A percentile compares a stretch with the other conserved stretches of the same genome.
phyloP scores from a whole-genome alignment of 1,139 yeast species.

The Taphrina deformans region DNA sequence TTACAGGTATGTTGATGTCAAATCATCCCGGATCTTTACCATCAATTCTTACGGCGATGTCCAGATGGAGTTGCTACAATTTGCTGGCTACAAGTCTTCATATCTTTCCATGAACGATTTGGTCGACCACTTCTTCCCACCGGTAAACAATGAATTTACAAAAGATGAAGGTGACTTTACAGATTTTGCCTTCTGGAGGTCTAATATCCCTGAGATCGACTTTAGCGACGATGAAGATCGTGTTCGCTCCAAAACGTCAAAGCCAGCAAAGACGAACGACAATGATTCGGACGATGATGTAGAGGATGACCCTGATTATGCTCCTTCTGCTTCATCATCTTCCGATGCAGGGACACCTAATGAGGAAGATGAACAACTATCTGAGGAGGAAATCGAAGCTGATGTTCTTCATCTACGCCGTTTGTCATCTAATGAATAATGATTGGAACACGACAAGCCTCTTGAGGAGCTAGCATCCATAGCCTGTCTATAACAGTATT shows the following conservation, averaged over 20 bases:
- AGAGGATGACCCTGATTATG: constrained; percentile 35
- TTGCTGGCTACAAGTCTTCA: constrained; percentile 88
- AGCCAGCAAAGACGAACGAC: constrained; percentile 6
- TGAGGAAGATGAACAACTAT: constrained; percentile 9
- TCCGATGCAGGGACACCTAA: neutral
- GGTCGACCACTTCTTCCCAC: constrained; percentile 97
- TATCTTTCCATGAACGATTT: constrained; percentile 88
- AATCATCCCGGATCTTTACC: constrained; percentile 91
- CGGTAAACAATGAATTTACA: constrained; percentile 46
- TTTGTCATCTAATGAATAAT: constrained; percentile 1
- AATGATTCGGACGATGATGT: constrained; percentile 36
- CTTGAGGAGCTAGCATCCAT: neutral
- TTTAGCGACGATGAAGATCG: constrained; percentile 52
- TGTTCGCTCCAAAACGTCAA: constrained; percentile 34
- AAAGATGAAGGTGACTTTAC: constrained; percentile 63
- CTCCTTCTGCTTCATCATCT: neutral
- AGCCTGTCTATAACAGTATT: neutral
- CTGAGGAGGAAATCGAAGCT: constrained; percentile 13
- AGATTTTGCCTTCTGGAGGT: constrained; percentile 91
- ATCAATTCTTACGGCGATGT: constrained; percentile 97
- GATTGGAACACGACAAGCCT: neutral
- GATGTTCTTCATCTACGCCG: constrained; percentile 10
- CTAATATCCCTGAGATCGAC: constrained; percentile 65
- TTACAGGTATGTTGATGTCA: constrained; percentile 89
- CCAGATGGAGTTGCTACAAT: constrained; percentile 90